Base-by-base conservation (phyloP, 495 filamentous ascomycete species). In the Parachaetomium inaequale region DNA sequence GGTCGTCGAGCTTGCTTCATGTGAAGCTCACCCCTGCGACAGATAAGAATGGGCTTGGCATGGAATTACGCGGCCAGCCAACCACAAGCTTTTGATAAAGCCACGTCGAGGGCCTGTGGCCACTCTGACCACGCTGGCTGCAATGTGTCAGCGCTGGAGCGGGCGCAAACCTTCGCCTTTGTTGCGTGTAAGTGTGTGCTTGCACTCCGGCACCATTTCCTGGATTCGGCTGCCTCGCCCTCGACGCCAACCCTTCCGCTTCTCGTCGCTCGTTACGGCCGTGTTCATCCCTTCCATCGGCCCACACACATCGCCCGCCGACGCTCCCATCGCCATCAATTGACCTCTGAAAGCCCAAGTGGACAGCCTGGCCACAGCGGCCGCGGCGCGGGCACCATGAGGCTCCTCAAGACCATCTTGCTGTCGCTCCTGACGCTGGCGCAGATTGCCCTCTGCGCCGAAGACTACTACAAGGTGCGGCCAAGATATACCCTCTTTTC, bases 381-480 rank as follows among this genome's bases (percentile, higher is more conserved):
- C 64, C 45, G 40, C 53, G 10, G 34, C 63, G 19, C 19, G 38
- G 31, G 47, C 45, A 73, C 49, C 25, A 79, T 81, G 79, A 70
- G 75, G 70, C 69, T 79, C 63, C 65, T 47, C 62, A 72, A 69
- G 64, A 68, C 76, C 60, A 69, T 73, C 47, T 60, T 79, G 49
- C 63, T 76, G 69, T 69, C 81, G 66, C 73, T 83, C 53, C 63
- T 79, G 43, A 63, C 78, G 29, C 66, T 84, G 29, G 72, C 73
- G 25, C 79, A 81, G 59, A 46, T 82, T 56, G 75, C 72, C 15
- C 47, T 78, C 10, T 78, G 78, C 65, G 74, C 76, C 3, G 77
- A 96, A 68, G 94, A 98, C 70, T 98, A 90, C 75, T 98, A 98
- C 74, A 95, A 96, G 73, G 87, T 88, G 73, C 36, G 68, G 19